Base-by-base conservation (phyloP, 2,329 filamentous ascomycete species). In the Aureobasidium lini region DNA sequence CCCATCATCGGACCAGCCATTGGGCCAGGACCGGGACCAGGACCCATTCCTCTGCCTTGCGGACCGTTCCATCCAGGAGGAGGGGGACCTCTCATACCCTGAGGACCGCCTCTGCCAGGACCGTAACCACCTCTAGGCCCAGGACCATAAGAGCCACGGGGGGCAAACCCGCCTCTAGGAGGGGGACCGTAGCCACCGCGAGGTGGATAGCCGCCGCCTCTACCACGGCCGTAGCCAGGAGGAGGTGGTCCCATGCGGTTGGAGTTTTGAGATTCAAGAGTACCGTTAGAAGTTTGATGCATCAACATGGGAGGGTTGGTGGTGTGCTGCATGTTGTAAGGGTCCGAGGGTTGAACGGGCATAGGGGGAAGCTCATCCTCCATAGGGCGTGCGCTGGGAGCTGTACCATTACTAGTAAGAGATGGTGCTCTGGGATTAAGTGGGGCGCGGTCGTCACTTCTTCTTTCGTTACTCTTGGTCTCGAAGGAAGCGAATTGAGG, bases 391-490 rank as follows among this genome's bases (percentile, higher is more conserved):
- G 70, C 61, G 5, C 69, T 67, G 49, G 66, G 70, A n/a, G 64
- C 67, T 9, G 42, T 57, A 23, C 23, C 23, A n/a, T 57, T 57
- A 44, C 56, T 74, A 72, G 66, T 66, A 40, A 86, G 79, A 16
- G 82, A 82, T 2, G 85, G 84, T 58, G 84, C 85, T 53, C 81
- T 77, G 7, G 82, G 78, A 16, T 88, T 92, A 61, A 91, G 74
- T 0, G 88, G 88, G 15, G 87, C 81, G 59, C 81, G 81, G 70
- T 91, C 88, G 64, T 91, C 88, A 63, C 77, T 79, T 60, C 77
- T 77, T 59, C 47, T 82, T 34, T 85, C 81, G 65, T 81, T 82
- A 67, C 81, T 82, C 61, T 78, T 76, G 60, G 74, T 67, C 64
- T 90, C 88, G 64, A 84, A 91, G 0, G 86, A 79, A 3, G 85